Evolutionary conservation across 805 yeast species (phyloP).

Genomic region (Dipodascopsis uninucleata): DNA sequence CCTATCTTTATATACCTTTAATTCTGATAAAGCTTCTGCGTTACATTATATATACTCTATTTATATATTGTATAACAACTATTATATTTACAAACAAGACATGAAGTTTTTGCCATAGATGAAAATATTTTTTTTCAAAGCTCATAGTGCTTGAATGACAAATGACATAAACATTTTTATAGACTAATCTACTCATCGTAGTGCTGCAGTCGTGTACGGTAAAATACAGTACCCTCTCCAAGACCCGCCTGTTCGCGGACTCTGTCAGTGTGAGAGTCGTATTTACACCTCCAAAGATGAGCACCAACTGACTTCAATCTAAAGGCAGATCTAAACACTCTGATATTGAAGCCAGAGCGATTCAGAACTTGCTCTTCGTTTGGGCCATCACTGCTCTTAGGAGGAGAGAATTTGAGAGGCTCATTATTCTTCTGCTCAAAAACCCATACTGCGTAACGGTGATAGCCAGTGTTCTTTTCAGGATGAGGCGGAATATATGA

Average conservation of each 20-base stretch:
- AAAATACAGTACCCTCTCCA: constrained; percentile 65
- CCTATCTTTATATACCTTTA: too few species aligned
- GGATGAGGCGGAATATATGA: constrained; percentile 80
- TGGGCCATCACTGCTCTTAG: constrained; percentile 8
- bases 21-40: too few species aligned
- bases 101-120: background rate
- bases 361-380: constrained; percentile 33
- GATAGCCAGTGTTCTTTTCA: constrained; percentile 79
- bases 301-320: constrained; percentile 80
- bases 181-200: constrained; percentile 2
- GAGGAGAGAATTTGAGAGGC: constrained; percentile 19
- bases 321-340: constrained; percentile 57
- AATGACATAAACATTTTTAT: background rate
- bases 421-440: constrained; percentile 58
- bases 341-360: constrained; percentile 59
- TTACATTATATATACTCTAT: too few species aligned
- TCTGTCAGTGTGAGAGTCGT: constrained; percentile 67
- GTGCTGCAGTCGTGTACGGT: constrained; percentile 19
- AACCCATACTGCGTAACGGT: constrained; percentile 86
- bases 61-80: too few species aligned
- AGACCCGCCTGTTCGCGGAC: constrained; percentile 74
- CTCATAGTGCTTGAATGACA: background rate
- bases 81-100: too few species aligned
- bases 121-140: background rate
- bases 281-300: constrained; percentile 81